Conservation (phyloP, 352 stramenopile genomes). For the Phytopythium chamaehyphon region DNA sequence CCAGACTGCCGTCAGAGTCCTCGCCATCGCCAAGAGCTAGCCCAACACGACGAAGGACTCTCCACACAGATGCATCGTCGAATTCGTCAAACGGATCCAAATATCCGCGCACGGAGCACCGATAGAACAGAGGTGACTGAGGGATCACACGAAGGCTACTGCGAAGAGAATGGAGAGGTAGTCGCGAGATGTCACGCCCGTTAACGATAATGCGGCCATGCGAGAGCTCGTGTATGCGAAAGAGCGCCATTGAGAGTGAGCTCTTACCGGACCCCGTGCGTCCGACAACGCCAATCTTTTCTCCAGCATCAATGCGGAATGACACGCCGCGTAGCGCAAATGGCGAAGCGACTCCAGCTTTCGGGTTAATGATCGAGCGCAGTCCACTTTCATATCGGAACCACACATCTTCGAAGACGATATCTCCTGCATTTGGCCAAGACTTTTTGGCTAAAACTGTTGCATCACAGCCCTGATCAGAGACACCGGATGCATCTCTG, state of each 20-base stretch:
- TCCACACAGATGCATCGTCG: not conserved
- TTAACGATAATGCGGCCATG: slow-evolving; percentile 86
- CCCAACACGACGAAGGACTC: slow-evolving; percentile 25
- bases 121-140: slow-evolving; percentile 91
- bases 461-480: not conserved
- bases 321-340: slow-evolving; percentile 62
- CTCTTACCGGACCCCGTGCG: slow-evolving; percentile 79
- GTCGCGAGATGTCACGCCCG: slow-evolving; percentile 64
- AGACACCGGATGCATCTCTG: not conserved
- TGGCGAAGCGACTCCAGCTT: slow-evolving; percentile 11
- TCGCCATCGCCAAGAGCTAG: slow-evolving; percentile 81
- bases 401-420: slow-evolving; percentile 81
- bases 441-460: too few relatives aligned
- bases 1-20: slow-evolving; percentile 28
- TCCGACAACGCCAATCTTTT: slow-evolving; percentile 89
- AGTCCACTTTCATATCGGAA: slow-evolving; percentile 61
- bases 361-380: slow-evolving; percentile 42
- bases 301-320: slow-evolving; percentile 49
- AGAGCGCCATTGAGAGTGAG: slow-evolving; percentile 61
- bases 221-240: slow-evolving; percentile 77
- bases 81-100: slow-evolving; percentile 78
- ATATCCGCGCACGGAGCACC: slow-evolving; percentile 85
- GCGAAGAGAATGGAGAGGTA: slow-evolving; percentile 78
- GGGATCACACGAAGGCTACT: slow-evolving; percentile 87
- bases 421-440: slow-evolving; percentile 67